Percentiles rank a stretch among this genome's conserved stretches.
phyloP scores from a whole-genome alignment of 169 alveolate genomes.

The Plasmodium inui region DNA sequence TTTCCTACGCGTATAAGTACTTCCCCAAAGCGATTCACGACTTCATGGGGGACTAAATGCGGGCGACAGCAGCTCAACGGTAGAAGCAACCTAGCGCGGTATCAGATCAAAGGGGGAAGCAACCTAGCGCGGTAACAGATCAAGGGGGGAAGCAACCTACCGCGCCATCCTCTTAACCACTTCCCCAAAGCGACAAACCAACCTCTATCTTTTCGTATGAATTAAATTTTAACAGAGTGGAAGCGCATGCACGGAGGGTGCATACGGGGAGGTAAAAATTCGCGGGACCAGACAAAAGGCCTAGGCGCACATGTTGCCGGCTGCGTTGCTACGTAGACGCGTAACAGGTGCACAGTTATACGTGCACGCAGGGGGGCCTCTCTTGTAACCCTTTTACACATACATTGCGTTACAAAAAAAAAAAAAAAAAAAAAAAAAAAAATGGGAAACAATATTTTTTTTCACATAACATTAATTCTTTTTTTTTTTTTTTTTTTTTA shows the following conservation, averaged over 20 bases:
- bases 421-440: background rate
- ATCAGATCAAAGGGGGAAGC: background rate
- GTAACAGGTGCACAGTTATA: background rate
- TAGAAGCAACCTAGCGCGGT: background rate
- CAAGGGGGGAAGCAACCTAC: background rate
- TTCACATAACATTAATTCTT: background rate
- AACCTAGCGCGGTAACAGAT: background rate
- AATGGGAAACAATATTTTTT: background rate
- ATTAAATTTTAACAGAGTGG: background rate
- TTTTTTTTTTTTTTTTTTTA: background rate
- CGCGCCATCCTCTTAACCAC: background rate
- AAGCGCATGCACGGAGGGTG: background rate
- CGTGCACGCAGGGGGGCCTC: background rate
- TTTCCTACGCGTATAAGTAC: conserved; percentile 39
- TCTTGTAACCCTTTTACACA: background rate
- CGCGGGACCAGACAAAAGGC: background rate
- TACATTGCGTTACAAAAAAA: background rate
- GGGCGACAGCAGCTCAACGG: background rate
- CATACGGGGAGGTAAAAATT: background rate
- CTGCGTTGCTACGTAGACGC: background rate
- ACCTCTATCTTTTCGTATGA: background rate
- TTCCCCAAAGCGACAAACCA: background rate
- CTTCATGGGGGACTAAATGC: conserved; percentile 8
- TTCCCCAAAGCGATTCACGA: conserved; percentile 46
- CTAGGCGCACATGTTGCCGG: background rate